phyloP scores from a whole-genome alignment of 768 basidiomycete species.

The Lactifluus echinatus region DNA sequence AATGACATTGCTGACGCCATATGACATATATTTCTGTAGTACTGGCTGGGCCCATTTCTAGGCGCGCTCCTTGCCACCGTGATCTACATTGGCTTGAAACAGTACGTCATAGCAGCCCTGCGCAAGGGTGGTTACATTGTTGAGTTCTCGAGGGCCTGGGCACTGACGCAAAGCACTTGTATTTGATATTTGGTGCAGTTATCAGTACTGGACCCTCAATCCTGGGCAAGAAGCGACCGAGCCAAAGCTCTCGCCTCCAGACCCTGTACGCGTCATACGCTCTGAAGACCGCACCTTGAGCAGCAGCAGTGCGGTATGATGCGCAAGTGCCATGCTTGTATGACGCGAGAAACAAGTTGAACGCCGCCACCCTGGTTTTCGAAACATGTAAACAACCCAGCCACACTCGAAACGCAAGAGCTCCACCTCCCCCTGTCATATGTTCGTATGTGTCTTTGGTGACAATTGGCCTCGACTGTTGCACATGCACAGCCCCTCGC shows the following conservation, averaged over 20 bases:
- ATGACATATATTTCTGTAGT: constrained; percentile 30
- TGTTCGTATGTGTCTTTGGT: neutral
- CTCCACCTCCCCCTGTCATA: neutral
- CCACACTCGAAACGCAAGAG: neutral
- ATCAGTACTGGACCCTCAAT: constrained; percentile 47
- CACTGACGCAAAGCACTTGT: constrained; percentile 3
- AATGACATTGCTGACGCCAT: constrained; percentile 6
- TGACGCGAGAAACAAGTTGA: neutral
- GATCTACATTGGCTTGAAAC: constrained; percentile 52
- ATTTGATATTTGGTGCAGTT: constrained; percentile 27
- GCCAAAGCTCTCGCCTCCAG: constrained; percentile 33
- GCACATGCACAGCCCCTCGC: neutral
- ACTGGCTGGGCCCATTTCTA: constrained; percentile 64
- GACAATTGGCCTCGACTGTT: neutral
- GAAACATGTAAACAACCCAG: neutral
- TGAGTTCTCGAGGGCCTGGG: neutral
- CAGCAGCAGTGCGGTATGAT: neutral
- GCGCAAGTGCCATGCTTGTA: neutral
- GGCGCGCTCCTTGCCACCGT: constrained; percentile 51
- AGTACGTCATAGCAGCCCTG: constrained; percentile 25
- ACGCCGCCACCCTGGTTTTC: neutral
- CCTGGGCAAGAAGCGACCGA: constrained; percentile 39
- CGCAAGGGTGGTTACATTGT: neutral
- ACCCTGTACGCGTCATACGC: constrained; percentile 25
- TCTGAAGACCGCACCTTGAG: neutral